Percentiles rank a stretch among this genome's conserved stretches.
Evolutionary conservation across 164 flowering plant genomes (phyloP).

Genomic region (Dillenia suffruticosa): DNA sequence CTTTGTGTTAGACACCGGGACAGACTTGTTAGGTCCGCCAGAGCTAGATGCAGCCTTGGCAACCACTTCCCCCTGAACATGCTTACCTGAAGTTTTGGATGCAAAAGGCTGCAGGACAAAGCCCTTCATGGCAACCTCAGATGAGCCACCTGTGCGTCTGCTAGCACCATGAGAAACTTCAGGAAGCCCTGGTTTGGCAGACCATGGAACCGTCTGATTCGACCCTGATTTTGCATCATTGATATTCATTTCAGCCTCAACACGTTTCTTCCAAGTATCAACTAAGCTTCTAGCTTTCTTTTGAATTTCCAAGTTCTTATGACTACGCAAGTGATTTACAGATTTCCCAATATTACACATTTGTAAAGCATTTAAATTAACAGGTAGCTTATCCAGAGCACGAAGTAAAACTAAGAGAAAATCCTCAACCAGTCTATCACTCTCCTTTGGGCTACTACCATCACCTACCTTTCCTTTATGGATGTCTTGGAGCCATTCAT

Average conservation of each 20-base stretch:
- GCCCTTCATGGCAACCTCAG: conserved; percentile 54
- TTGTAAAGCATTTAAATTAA: conserved; percentile 77
- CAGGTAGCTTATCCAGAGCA: conserved; percentile 90
- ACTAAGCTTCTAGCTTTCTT: conserved; percentile 70
- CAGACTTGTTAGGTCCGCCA: conserved; percentile 41
- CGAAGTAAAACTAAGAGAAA: conserved; percentile 79
- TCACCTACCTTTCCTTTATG: conserved; percentile 80
- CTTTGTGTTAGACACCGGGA: conserved; percentile 30
- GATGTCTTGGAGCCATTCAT: conserved; percentile 93
- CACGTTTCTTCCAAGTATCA: conserved; percentile 99
- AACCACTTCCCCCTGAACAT: conserved; percentile 42
- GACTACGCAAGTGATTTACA: conserved; percentile 67
- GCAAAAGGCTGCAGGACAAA: conserved; percentile 48
- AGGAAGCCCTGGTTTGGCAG: conserved; percentile 43
- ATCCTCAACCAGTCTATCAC: conserved; percentile 74
- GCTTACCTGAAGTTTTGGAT: conserved; percentile 40
- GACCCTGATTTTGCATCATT: conserved; percentile 76
- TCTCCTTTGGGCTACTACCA: conserved; percentile 51
- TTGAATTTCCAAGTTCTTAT: conserved; percentile 60
- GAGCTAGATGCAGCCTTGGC: conserved; percentile 41
- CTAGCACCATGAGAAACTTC: conserved; percentile 61
- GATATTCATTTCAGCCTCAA: conserved; percentile 83
- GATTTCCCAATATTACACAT: conserved; percentile 84
- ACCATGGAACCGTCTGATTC: conserved; percentile 54
- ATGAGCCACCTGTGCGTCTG: conserved; percentile 39